Evolutionary conservation across 257 asterid species (phyloP), one percentile per base, ranked within the genome.

Genomic region (Linaria vulgaris): DNA sequence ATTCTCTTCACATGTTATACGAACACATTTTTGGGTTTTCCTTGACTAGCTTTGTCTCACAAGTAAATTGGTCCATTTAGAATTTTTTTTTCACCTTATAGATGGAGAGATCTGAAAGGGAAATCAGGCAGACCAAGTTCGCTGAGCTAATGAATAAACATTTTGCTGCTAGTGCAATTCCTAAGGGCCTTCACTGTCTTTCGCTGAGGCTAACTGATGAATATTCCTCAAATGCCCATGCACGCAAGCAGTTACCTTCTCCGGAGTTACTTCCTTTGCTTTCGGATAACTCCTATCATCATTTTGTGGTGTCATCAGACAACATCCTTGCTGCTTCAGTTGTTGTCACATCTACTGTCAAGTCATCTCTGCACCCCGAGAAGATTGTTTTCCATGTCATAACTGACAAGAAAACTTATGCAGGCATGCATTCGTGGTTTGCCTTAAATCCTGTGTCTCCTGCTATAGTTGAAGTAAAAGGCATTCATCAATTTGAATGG

Each of bases 381-480:
- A 87, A 80, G 81, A 78, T 87, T 72, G 96, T 89, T 81, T 92
- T 92, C 85, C 99, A 92, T 76, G 91, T 92, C 80, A 83, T 92
- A 49, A 92, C 99, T n/a, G 97, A 92, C 84, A 89, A 90, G 85
- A 92, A 92, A 87, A 89, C 99, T 66, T 89, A 89, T 77, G 96
- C 99, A 59, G 99, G 96, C 77, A 92, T 92, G 99, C 99, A 89
- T 70, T 87, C 99, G 24, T 92, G 99, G 99, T 89, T 92, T 76
- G 97, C 99, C 24, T 61, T 92, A 69, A 84, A 89, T 77, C 85
- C 99, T 17, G 62, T 82, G 44, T 71, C 85, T 74, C 97, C 97
- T 46, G 97, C 97, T 64, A 81, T 85, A 58, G 78, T 92, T 74
- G 99, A 92, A 79, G 97, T 92, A 24, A 92, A 83, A 85, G 96